Evolutionary conservation across 306 rosid genomes (phyloP).

Genomic region (Fragaria iinumae): DNA sequence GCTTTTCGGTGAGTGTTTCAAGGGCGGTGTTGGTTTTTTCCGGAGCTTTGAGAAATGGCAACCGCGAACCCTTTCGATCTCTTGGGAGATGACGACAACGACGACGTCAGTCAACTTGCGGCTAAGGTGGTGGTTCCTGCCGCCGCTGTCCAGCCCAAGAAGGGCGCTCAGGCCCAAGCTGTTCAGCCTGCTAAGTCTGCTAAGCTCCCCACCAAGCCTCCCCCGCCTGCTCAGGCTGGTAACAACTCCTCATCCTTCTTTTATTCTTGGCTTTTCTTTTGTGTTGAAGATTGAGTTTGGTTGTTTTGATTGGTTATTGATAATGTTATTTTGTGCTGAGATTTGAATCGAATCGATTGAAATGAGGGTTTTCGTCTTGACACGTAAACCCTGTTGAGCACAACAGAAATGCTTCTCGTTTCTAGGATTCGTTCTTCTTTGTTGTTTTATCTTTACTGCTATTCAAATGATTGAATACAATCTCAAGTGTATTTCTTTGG

Average conservation of each 20-base stretch:
- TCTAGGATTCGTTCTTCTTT: background rate
- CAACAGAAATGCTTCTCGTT: background rate
- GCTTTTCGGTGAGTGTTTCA: constrained; percentile 26
- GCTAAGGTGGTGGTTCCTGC: constrained; percentile 35
- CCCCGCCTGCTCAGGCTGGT: constrained; percentile 65
- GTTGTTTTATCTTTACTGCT: background rate
- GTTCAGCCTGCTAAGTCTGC: constrained; percentile 47
- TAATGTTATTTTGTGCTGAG: background rate
- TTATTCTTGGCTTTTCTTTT: background rate
- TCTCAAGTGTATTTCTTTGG: background rate
- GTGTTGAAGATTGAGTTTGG: background rate
- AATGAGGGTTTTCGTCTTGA: too few species aligned
- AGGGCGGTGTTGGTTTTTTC: constrained; percentile 14
- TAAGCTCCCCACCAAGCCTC: constrained; percentile 61
- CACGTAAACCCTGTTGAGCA: background rate
- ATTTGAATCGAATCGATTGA: background rate
- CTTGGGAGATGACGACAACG: constrained; percentile 56
- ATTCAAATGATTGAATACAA: background rate
- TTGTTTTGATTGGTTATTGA: background rate
- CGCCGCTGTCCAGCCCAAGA: constrained; percentile 34
- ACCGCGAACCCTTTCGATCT: constrained; percentile 61
- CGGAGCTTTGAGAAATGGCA: constrained; percentile 43
- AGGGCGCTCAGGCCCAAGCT: constrained; percentile 31
- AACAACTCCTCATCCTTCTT: background rate
- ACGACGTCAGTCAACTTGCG: constrained; percentile 48